These are phyloP conservation scores for Skeletonema tropicum DNA, from an alignment of 108 stramenopile genomes.

Conservation along the genomic window DNA sequence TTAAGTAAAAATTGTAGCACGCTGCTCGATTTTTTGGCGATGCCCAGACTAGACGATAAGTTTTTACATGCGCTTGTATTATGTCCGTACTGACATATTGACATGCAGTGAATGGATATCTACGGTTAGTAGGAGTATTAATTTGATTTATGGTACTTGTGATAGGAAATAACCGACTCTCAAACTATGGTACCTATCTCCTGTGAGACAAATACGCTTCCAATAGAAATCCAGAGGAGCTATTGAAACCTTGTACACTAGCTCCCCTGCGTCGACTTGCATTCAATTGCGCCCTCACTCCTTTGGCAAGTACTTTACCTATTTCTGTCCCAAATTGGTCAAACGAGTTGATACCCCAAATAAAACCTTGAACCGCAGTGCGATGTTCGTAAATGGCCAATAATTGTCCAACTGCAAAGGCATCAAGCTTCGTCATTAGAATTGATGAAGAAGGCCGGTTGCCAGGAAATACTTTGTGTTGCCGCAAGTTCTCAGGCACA, in stretches of 20 bases:
- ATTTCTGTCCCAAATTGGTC: conserved; percentile 97
- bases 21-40: conserved; percentile 10
- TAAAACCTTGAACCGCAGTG: conserved; percentile 96
- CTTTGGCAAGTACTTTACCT: conserved; percentile 83
- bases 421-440: conserved; percentile 82
- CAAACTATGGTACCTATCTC: conserved; percentile 27
- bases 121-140: too few relatives aligned
- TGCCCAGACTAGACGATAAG: too few relatives aligned
- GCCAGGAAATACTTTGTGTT: conserved; percentile 96
- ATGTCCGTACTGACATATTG: too few relatives aligned
- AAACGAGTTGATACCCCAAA: conserved; percentile 98
- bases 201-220: conserved; percentile 83
- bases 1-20: too few relatives aligned
- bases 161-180: too few relatives aligned
- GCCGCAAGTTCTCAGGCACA: conserved; percentile 73
- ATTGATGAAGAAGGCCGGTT: conserved; percentile 94
- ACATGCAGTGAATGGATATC: too few relatives aligned
- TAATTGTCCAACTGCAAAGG: conserved; percentile 90
- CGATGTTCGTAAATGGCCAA: conserved; percentile 98
- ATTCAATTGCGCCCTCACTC: conserved; percentile 73
- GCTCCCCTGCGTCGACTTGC: conserved; percentile 75
- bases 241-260: conserved; percentile 88
- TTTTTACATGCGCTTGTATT: too few relatives aligned
- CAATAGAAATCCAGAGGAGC: conserved; percentile 73
- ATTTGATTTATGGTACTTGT: too few relatives aligned